These are phyloP conservation scores for Eucalyptus leucophloia DNA, from an alignment of 345 rosid genomes.

Conservation along the genomic window DNA sequence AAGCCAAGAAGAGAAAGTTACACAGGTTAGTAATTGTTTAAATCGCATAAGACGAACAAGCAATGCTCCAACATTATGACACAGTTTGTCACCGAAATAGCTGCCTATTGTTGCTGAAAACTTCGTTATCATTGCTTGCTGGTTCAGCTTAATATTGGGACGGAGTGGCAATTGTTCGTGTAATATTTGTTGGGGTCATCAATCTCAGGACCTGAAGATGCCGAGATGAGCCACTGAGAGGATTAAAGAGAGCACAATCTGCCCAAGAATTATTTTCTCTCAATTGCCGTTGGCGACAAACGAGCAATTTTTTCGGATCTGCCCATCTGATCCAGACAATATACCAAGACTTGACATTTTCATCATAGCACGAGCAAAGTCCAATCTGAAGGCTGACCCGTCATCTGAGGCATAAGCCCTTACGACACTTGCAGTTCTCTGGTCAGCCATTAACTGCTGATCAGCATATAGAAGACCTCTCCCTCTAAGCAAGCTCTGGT, in stretches of 20 bases:
- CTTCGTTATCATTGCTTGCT: background rate
- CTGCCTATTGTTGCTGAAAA: background rate
- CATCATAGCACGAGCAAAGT: slow-evolving; percentile 35
- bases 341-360: slow-evolving; percentile 28
- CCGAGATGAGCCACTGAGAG: background rate
- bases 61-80: background rate
- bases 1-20: background rate
- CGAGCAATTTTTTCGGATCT: slow-evolving; percentile 2
- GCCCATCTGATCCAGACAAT: slow-evolving; percentile 20
- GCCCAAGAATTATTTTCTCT: background rate
- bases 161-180: background rate
- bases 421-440: slow-evolving; percentile 20
- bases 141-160: background rate
- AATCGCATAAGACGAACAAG: background rate
- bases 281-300: background rate
- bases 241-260: background rate
- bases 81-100: background rate
- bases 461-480: slow-evolving; percentile 37
- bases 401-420: slow-evolving; percentile 14
- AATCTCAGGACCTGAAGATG: background rate
- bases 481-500: slow-evolving; percentile 19
- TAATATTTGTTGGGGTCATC: background rate
- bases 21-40: background rate
- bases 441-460: slow-evolving; percentile 39
- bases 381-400: slow-evolving; percentile 18